phyloP scores from a whole-genome alignment of 257 asterid species.

The Solanum ossicruentum region DNA sequence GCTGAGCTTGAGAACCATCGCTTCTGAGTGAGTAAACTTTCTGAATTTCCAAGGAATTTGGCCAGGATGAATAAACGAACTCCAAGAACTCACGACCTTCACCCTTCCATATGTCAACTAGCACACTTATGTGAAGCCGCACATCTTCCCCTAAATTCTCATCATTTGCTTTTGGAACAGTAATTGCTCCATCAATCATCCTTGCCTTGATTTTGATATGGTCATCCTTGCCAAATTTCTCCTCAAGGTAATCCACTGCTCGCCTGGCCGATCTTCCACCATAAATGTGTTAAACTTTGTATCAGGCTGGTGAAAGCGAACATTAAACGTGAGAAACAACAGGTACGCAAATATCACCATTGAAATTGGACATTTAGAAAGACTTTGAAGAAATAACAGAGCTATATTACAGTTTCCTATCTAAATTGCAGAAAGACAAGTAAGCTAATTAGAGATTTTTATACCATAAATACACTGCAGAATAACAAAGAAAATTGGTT shows the following conservation, averaged over 20 bases:
- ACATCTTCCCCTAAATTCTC: slow-evolving; percentile 11
- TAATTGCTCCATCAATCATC: slow-evolving; percentile 36
- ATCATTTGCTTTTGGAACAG: slow-evolving; percentile 14
- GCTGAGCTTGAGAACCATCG: slow-evolving; percentile 16
- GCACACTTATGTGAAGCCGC: slow-evolving; percentile 37
- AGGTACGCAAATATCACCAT: not conserved
- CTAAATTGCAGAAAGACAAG: not conserved
- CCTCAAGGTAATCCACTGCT: slow-evolving; percentile 39
- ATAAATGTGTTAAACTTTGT: slow-evolving; percentile 16
- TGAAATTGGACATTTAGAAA: not conserved
- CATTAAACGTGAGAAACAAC: not conserved
- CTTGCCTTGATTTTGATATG: slow-evolving; percentile 43
- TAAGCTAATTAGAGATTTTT: not conserved
- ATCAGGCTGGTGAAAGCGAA: slow-evolving; percentile 16
- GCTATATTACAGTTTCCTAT: not conserved
- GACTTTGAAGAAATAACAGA: not conserved
- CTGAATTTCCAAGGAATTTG: slow-evolving; percentile 39
- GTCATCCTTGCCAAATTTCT: slow-evolving; percentile 20
- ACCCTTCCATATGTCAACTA: slow-evolving; percentile 44
- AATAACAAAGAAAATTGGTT: not conserved
- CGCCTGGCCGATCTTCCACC: slow-evolving; percentile 43
- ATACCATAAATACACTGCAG: not conserved
- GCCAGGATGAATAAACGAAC: slow-evolving; percentile 54
- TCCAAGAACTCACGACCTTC: slow-evolving; percentile 24
- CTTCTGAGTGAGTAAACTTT: slow-evolving; percentile 29